These are phyloP conservation scores for Puccinia triticina DNA, from an alignment of 1,284 basidiomycete genomes.

Conservation along the genomic window DNA sequence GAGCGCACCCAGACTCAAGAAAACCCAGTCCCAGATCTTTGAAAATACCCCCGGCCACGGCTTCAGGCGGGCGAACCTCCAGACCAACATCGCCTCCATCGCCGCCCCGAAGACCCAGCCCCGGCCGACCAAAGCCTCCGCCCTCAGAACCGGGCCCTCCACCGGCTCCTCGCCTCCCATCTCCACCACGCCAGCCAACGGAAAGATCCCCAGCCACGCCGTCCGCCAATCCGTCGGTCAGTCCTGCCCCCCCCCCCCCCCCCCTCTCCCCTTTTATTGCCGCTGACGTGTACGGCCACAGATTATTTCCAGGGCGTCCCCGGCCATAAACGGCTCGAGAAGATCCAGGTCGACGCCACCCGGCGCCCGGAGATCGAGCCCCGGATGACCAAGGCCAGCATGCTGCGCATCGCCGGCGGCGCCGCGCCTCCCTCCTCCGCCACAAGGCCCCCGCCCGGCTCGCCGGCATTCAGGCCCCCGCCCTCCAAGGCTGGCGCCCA, in stretches of 20 bases:
- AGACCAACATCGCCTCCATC: constrained; percentile 17
- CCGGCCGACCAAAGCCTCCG: constrained; percentile 26
- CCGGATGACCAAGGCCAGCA: constrained; percentile 6
- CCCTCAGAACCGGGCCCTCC: neutral
- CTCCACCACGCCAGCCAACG: too few relatives aligned
- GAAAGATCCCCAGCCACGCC: neutral
- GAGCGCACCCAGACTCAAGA: neutral
- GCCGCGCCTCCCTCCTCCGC: too few relatives aligned
- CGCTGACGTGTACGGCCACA: too few relatives aligned
- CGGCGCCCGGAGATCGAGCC: constrained; percentile 9
- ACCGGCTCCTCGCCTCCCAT: neutral
- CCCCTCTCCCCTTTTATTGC: too few relatives aligned
- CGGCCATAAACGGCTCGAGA: constrained; percentile 33
- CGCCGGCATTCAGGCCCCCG: too few relatives aligned
- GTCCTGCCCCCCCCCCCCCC: too few relatives aligned
- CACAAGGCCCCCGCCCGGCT: too few relatives aligned
- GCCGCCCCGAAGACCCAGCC: constrained; percentile 28
- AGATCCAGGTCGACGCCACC: constrained; percentile 27
- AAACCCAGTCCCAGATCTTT: constrained; percentile 34
- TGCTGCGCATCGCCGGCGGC: neutral
- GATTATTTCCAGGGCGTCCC: constrained; percentile 17
- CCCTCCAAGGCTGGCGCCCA: too few relatives aligned
- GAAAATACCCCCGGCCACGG: constrained; percentile 41
- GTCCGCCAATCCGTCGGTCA: neutral
- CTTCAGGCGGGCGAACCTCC: constrained; percentile 25